Base-by-base conservation (phyloP, 805 yeast genomes). In the Cyberlindnera galapagoensis region DNA sequence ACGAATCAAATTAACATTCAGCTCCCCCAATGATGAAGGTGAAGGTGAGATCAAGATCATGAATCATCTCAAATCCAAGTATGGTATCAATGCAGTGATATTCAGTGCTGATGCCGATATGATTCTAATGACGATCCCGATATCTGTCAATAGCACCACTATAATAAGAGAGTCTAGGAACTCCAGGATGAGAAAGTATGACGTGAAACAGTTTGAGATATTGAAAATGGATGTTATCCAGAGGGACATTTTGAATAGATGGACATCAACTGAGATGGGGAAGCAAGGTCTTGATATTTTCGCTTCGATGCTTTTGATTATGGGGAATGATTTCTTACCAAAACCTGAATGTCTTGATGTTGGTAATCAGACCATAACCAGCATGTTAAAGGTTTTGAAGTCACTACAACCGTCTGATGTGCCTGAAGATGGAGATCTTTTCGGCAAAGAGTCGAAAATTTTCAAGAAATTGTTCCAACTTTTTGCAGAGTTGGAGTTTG, bases 31-130 rank as follows among this genome's bases (percentile, higher is more conserved):
- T 54, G 94, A 81, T 9, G 95, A 95, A 2, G 97, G 97, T 42
- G 97, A 90, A 65, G 97, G 97, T 53, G 97, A 90, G 61, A 96
- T 86, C 59, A 90, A 90, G 56, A 85, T 90, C 44, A 86, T 87
- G 94, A 80, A 80, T 40, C 80, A 73, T 44, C 81, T 88, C 38
- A 74, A 94, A 56, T 56, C 79, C 49, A 66, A n/a, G n/a, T n/a
- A n/a, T n/a, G n/a, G 79, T 51, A 70, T 80, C 23, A 18, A 9
- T 3, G 78, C 84, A 50, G 72, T 88, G 28, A 23, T 38, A 7
- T 90, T 85, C 57, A 95, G 97, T 26, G 66, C 84, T 48, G 97
- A 90, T 63, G 97, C 97, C 9, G 97, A 90, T 64, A 65, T 90
- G 47, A 88, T 90, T 46, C 81, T 87, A 76, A 66, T 90, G 57